phyloP scores from a whole-genome alignment of 2,329 filamentous ascomycete genomes.

The Penicillium thymicola region DNA sequence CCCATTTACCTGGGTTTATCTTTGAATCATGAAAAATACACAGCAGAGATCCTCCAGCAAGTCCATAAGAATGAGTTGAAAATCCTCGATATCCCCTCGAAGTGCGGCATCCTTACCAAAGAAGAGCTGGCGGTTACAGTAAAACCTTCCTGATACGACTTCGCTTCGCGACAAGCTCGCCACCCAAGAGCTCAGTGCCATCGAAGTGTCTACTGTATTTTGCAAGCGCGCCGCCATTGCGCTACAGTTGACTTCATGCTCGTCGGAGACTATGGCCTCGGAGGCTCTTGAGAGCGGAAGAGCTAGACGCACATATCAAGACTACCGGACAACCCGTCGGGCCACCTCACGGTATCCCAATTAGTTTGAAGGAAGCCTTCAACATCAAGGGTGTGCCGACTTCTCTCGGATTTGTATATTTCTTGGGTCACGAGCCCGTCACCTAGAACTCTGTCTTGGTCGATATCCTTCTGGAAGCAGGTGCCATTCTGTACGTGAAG shows the following conservation, averaged over 20 bases:
- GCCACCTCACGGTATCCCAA: slow-evolving; percentile 35
- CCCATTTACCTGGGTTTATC: background rate
- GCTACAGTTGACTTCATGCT: slow-evolving; percentile 30
- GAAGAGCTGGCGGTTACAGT: background rate
- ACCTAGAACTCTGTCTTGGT: background rate
- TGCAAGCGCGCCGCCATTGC: slow-evolving; percentile 37
- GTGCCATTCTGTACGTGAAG: slow-evolving; percentile 28
- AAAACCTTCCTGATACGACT: background rate
- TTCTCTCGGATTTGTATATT: slow-evolving; percentile 20
- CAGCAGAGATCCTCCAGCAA: background rate
- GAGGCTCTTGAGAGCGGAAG: slow-evolving; percentile 31
- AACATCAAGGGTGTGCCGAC: slow-evolving; percentile 16
- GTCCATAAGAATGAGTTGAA: background rate
- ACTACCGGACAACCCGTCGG: slow-evolving; percentile 23
- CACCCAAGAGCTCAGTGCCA: background rate
- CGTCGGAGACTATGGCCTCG: slow-evolving; percentile 35
- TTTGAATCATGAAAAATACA: background rate
- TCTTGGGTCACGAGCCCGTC: slow-evolving; percentile 12
- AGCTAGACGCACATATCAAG: slow-evolving; percentile 29
- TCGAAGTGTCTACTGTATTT: slow-evolving; percentile 28
- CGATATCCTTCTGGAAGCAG: slow-evolving; percentile 17
- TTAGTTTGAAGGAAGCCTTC: slow-evolving; percentile 31
- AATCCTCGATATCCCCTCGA: background rate
- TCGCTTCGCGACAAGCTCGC: background rate
- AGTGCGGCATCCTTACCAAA: background rate